These are phyloP conservation scores for Suillus clintonianus DNA, from an alignment of 768 basidiomycete species.

Conservation along the genomic window DNA sequence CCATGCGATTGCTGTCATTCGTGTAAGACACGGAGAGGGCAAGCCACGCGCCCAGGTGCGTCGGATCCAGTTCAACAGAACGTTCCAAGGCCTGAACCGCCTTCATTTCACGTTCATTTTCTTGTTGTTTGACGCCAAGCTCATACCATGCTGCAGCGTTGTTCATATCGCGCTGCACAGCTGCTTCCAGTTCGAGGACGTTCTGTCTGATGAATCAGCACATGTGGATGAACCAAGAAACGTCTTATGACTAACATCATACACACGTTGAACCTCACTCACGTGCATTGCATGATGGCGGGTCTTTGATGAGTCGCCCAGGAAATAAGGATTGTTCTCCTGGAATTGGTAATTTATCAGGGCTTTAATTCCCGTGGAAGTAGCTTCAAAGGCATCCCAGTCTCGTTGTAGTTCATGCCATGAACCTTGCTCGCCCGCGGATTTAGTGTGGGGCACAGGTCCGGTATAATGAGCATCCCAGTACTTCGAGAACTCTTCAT, in stretches of 20 bases:
- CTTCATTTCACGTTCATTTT: slow-evolving; percentile 92
- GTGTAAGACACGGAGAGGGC: slow-evolving; percentile 89
- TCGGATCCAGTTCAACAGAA: slow-evolving; percentile 79
- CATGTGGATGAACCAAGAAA: slow-evolving; percentile 9
- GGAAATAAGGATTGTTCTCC: slow-evolving; percentile 73
- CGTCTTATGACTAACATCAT: slow-evolving; percentile 41
- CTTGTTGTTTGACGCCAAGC: slow-evolving; percentile 95
- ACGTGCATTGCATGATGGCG: slow-evolving; percentile 46
- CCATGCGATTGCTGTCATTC: slow-evolving; percentile 78
- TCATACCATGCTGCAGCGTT: slow-evolving; percentile 84
- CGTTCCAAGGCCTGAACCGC: slow-evolving; percentile 84
- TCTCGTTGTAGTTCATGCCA: slow-evolving; percentile 75
- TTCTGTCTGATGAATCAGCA: slow-evolving; percentile 50
- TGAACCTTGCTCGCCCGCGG: slow-evolving; percentile 29
- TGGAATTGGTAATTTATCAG: slow-evolving; percentile 71
- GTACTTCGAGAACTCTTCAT: slow-evolving; percentile 62
- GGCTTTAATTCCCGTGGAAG: slow-evolving; percentile 59
- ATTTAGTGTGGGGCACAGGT: slow-evolving; percentile 7
- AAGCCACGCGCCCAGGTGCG: slow-evolving; percentile 80
- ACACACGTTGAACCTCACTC: slow-evolving; percentile 26
- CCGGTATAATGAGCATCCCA: slow-evolving; percentile 50
- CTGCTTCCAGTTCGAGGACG: slow-evolving; percentile 87
- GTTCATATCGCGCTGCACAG: slow-evolving; percentile 74
- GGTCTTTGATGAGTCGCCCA: slow-evolving; percentile 55
- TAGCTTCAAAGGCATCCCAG: slow-evolving; percentile 85